Conservation (phyloP, 192 early-diverging fungal species). For the Rhizophagus clarus region DNA sequence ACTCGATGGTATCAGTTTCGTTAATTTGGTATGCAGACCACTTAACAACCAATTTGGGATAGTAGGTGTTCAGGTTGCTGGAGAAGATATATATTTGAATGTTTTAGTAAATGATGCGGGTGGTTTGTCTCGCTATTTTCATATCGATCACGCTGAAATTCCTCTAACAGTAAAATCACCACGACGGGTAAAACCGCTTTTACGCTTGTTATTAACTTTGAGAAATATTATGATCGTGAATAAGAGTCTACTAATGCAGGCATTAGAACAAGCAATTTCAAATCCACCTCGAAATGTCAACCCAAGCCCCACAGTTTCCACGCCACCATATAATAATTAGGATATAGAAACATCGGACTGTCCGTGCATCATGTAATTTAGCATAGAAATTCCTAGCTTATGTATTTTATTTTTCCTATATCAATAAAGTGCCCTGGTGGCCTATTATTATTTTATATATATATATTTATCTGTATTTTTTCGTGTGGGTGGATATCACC, state of each 20-base stretch:
- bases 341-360: too few relatives aligned
- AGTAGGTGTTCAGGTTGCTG: constrained; percentile 1
- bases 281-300: too few relatives aligned
- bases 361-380: too few relatives aligned
- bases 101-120: background rate
- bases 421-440: too few relatives aligned
- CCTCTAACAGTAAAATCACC: background rate
- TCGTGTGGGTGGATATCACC: too few relatives aligned
- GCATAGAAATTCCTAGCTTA: too few relatives aligned
- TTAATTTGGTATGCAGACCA: background rate
- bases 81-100: background rate
- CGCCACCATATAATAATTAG: too few relatives aligned
- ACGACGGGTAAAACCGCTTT: background rate
- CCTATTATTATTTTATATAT: too few relatives aligned
- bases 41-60: background rate
- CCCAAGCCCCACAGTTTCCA: too few relatives aligned
- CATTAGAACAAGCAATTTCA: background rate
- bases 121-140: constrained; percentile 1
- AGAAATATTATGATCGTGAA: background rate
- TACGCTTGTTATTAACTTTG: background rate
- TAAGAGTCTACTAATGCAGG: constrained; percentile 5
- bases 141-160: constrained; percentile 17
- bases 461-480: too few relatives aligned
- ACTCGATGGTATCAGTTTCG: background rate
- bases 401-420: too few relatives aligned